Evolutionary conservation across 257 asterid species (phyloP).

Genomic region (Solanum sejunctum): DNA sequence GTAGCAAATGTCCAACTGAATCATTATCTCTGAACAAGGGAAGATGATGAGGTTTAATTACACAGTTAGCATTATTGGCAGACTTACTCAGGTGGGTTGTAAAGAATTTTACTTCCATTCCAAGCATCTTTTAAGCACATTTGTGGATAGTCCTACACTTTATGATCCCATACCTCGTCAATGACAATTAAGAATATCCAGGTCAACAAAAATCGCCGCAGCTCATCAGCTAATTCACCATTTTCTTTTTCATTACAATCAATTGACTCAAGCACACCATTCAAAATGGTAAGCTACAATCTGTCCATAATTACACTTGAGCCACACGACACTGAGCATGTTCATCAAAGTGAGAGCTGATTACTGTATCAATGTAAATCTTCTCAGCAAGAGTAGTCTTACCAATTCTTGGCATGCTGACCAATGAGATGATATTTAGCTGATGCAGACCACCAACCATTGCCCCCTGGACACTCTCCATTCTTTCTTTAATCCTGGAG

Average conservation of each 20-base stretch:
- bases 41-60: background rate
- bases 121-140: background rate
- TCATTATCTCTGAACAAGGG: background rate
- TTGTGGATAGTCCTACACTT: background rate
- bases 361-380: no score
- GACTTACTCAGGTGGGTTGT: background rate
- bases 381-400: no score
- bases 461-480: no score
- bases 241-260: background rate
- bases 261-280: no score
- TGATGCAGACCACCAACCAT: no score
- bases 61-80: background rate
- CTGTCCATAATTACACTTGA: no score
- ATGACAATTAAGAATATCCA: background rate
- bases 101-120: background rate
- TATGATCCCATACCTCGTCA: background rate
- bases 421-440: no score
- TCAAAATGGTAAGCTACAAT: no score
- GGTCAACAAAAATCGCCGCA: background rate
- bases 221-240: background rate
- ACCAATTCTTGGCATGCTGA: no score
- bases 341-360: no score
- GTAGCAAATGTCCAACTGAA: background rate
- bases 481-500: fast-evolving
- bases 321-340: no score